These are phyloP conservation scores for Ploettnerulaceae sp. DNA, from an alignment of 2,329 filamentous ascomycete genomes.

Conservation along the genomic window DNA sequence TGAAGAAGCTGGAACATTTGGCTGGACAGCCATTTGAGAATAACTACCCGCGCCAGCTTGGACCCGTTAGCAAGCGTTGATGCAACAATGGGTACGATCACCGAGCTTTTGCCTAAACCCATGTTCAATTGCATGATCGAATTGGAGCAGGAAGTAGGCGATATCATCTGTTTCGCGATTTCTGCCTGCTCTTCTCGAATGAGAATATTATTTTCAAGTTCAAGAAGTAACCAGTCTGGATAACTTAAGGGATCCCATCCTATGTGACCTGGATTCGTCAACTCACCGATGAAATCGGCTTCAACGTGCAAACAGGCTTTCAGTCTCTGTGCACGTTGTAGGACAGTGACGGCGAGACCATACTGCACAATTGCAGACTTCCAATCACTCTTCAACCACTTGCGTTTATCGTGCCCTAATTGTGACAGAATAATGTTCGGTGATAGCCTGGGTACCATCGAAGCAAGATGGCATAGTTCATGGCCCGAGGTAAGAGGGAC, in stretches of 20 bases:
- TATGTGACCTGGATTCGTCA: slow-evolving; percentile 48
- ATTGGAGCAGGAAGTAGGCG: slow-evolving; percentile 39
- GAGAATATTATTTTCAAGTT: slow-evolving; percentile 57
- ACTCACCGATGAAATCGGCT: too few species aligned
- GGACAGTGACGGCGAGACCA: too few species aligned
- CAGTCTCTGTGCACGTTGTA: too few species aligned
- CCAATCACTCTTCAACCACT: too few species aligned
- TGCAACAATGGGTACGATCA: slow-evolving; percentile 62
- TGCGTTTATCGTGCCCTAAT: too few species aligned
- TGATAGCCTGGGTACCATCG: too few species aligned
- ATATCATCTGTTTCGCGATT: slow-evolving; percentile 54
- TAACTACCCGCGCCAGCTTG: slow-evolving; percentile 52
- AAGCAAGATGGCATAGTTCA: too few species aligned
- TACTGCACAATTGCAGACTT: too few species aligned
- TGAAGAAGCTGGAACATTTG: slow-evolving; percentile 57
- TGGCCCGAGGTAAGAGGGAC: too few species aligned
- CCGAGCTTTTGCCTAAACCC: slow-evolving; percentile 66
- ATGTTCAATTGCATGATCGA: slow-evolving; percentile 63
- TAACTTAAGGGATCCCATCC: slow-evolving; percentile 48
- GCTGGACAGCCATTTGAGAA: slow-evolving; percentile 54
- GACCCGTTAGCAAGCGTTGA: slow-evolving; percentile 46
- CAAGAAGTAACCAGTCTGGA: slow-evolving; percentile 59
- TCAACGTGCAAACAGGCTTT: too few species aligned
- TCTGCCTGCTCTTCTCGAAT: slow-evolving; percentile 47
- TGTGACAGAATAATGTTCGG: too few species aligned